A percentile compares a stretch with the other conserved stretches of the same genome.
Evolutionary conservation across 2,329 filamentous ascomycete species (phyloP).

Genomic region (Xylariaceae sp.): DNA sequence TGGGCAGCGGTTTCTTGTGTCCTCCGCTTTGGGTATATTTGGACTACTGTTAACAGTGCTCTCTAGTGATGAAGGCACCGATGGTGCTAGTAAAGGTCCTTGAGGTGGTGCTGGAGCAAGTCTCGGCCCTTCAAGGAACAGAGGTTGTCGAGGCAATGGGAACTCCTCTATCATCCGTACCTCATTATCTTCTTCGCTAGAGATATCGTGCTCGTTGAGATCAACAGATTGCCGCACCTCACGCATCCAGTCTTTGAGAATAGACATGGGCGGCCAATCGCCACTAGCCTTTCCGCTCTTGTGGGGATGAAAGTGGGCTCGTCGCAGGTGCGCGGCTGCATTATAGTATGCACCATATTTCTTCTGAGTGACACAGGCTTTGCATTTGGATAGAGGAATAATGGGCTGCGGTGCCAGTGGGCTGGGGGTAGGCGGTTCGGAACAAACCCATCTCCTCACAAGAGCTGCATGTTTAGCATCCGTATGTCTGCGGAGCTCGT

Average conservation of each 20-base stretch:
- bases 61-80: conserved; percentile 31
- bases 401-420: conserved; percentile 42
- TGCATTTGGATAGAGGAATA: conserved; percentile 50
- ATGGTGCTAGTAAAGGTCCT: conserved; percentile 30
- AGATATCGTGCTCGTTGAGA: conserved; percentile 42
- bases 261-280: conserved; percentile 54
- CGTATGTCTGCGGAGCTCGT: conserved; percentile 69
- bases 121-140: conserved; percentile 31
- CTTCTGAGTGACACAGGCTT: conserved; percentile 52
- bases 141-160: conserved; percentile 29
- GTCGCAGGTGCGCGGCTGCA: conserved; percentile 52
- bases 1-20: conserved; percentile 56
- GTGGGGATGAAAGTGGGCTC: conserved; percentile 53
- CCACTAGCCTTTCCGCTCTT: conserved; percentile 52
- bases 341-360: conserved; percentile 56
- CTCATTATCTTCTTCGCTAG: conserved; percentile 47
- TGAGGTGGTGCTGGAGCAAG: conserved; percentile 33
- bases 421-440: conserved; percentile 41
- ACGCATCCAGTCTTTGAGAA: conserved; percentile 57
- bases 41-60: conserved; percentile 33
- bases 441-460: conserved; percentile 53
- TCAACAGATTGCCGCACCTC: conserved; percentile 50
- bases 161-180: conserved; percentile 48
- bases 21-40: conserved; percentile 30
- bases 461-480: conserved; percentile 53